A percentile compares a stretch with the other conserved stretches of the same genome.
These are phyloP conservation scores for Aspergillus diversus DNA, from an alignment of 495 filamentous ascomycete species.

Conservation along the genomic window DNA sequence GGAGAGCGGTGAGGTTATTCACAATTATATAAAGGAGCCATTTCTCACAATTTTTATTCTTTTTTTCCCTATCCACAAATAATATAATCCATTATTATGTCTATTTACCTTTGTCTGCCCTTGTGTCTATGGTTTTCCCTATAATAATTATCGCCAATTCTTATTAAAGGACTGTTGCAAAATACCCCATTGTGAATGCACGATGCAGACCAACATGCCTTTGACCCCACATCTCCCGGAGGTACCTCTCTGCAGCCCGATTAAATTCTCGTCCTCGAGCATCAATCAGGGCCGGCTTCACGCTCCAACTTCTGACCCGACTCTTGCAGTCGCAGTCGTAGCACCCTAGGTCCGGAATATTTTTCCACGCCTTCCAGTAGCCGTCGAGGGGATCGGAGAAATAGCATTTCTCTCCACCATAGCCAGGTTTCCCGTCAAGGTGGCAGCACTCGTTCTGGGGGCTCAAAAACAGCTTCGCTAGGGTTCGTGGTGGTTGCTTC, in stretches of 20 bases:
- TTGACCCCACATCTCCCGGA: slow-evolving; percentile 35
- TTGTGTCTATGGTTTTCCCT: neutral
- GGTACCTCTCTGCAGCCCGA: slow-evolving; percentile 29
- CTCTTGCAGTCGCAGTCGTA: slow-evolving; percentile 33
- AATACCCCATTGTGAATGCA: slow-evolving; percentile 26
- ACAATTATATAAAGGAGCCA: neutral
- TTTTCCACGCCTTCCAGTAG: slow-evolving; percentile 37
- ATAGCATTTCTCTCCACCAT: slow-evolving; percentile 22
- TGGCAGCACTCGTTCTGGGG: slow-evolving; percentile 33
- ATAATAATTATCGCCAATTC: slow-evolving; percentile 7
- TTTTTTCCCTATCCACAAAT: neutral
- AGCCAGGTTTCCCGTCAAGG: slow-evolving; percentile 26
- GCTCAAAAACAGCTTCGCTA: slow-evolving; percentile 32
- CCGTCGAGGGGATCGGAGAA: slow-evolving; percentile 35
- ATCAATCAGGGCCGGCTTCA: slow-evolving; percentile 35
- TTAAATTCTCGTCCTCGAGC: slow-evolving; percentile 30
- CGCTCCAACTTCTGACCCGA: slow-evolving; percentile 33
- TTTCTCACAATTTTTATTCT: slow-evolving; percentile 2
- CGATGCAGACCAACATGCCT: slow-evolving; percentile 30
- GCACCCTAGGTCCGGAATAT: slow-evolving; percentile 30
- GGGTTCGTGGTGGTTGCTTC: slow-evolving; percentile 30
- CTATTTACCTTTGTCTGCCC: slow-evolving; percentile 2
- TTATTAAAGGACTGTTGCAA: slow-evolving; percentile 24
- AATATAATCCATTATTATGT: slow-evolving; percentile 2
- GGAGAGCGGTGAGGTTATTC: slow-evolving; percentile 15